These are phyloP conservation scores for Parathielavia appendiculata DNA, from an alignment of 495 filamentous ascomycete genomes.

Conservation along the genomic window DNA sequence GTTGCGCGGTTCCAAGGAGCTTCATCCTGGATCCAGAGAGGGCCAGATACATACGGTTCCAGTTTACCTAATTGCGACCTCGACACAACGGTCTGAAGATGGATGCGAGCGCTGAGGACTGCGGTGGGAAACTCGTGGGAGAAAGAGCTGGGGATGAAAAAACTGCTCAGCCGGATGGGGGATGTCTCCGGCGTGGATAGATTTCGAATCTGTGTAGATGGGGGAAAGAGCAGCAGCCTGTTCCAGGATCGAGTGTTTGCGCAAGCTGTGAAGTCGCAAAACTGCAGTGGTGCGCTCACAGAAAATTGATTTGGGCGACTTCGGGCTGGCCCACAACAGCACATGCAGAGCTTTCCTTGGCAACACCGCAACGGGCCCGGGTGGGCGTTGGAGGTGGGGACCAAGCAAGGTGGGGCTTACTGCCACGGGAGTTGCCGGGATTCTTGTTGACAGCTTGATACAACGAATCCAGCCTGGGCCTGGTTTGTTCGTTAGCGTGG, in stretches of 20 bases:
- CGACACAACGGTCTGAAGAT: neutral
- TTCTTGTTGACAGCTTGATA: too few relatives aligned
- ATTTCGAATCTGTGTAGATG: neutral
- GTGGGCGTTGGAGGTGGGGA: too few relatives aligned
- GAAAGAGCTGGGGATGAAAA: neutral
- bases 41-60: neutral
- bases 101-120: neutral
- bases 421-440: too few relatives aligned
- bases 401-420: too few relatives aligned
- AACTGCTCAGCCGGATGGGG: slow-evolving; percentile 1
- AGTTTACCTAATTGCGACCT: slow-evolving; percentile 1
- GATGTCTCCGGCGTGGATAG: neutral
- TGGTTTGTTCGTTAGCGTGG: too few relatives aligned
- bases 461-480: too few relatives aligned
- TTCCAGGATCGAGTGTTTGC: neutral
- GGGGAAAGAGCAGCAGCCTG: slow-evolving; percentile 4
- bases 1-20: neutral
- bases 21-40: neutral
- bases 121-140: neutral
- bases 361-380: too few relatives aligned
- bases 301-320: slow-evolving; percentile 24
- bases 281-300: slow-evolving; percentile 10
- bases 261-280: slow-evolving; percentile 20
- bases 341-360: slow-evolving; percentile 20
- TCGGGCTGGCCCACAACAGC: slow-evolving; percentile 16